Evolutionary conservation across 1,284 basidiomycete species (phyloP), one percentile per base, ranked within the genome.

Genomic region (Cryptococcus jaspeensis): DNA sequence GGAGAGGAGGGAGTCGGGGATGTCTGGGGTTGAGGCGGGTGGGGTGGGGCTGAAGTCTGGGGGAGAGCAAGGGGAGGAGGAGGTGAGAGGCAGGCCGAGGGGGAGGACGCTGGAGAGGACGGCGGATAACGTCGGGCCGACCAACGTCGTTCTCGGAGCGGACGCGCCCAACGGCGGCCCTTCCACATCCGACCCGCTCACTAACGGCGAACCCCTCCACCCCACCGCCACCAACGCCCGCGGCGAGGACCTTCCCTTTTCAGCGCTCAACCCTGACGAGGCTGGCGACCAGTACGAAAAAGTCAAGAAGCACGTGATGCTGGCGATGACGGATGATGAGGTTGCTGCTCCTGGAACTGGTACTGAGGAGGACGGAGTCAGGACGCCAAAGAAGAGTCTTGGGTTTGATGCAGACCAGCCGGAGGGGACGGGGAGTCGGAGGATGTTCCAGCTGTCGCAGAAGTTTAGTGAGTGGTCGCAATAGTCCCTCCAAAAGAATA

Each of bases 361-460:
- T 12, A 12, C n/a, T 9, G 25, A 20, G 3, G 52, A 42, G 3
- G 36, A 37, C 9, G 23, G 39, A 23, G 44, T 44, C 5, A n/a
- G 18, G n/a, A 22, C 15, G 42, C 11, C 32, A 4, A 32, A 39
- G 43, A 36, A 42, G 1, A 43, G 25, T n/a, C 20, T 44, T 18
- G 37, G 36, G 36, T 8, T 40, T 12, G 48, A 38, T 13, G 65
- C 65, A 15, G 48, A 64, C 12, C 66, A 62, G 8, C 71, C 70
- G 0, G 70, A 72, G 50, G 72, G 70, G 0, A 64, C 62, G 12
- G 74, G 74, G 1, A 73, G 70, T 45, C 70, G 67, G 47, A 59
- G 76, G 42, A 71, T 78, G 69, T 75, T 74, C 55, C 63, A 75
- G 59, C 61, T 78, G 48, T 72, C 71, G 1, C 74, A 76, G 54